These are phyloP conservation scores for Talaromyces sp. DNA, from an alignment of 2,329 filamentous ascomycete species.

Conservation along the genomic window DNA sequence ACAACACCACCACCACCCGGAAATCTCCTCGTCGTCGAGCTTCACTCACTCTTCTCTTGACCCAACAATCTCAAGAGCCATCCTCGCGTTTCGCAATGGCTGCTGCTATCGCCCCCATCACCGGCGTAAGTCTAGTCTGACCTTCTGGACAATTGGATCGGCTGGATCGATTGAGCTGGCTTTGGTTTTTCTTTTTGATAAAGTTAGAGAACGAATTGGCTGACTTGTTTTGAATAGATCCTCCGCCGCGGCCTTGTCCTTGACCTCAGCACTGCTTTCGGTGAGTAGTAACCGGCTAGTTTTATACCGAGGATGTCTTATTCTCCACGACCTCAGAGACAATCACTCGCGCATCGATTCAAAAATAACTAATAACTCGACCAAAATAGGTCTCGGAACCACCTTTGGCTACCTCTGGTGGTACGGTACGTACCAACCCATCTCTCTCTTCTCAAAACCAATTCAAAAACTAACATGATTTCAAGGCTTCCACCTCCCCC, in stretches of 20 bases:
- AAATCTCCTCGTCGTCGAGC: not conserved
- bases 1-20: not conserved
- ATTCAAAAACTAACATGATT: not conserved
- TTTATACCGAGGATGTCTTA: not conserved
- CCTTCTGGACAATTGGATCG: conserved; percentile 13
- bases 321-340: not conserved
- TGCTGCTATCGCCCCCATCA: conserved; percentile 41
- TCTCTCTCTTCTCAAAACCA: not conserved
- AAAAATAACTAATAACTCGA: not conserved
- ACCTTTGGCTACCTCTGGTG: conserved; percentile 63
- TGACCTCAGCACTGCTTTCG: conserved; percentile 62
- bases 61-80: not conserved
- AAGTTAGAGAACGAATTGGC: not conserved
- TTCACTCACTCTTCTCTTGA: not conserved
- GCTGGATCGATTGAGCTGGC: conserved; percentile 9
- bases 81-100: conserved; percentile 31
- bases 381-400: conserved; percentile 53
- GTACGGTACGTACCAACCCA: conserved; percentile 51
- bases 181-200: not conserved
- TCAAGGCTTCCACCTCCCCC: conserved; percentile 60
- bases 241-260: conserved; percentile 62
- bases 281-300: conserved; percentile 42
- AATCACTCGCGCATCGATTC: not conserved
- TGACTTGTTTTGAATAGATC: conserved; percentile 45
- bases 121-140: conserved; percentile 37